Base-by-base conservation (phyloP, 208 protist genomes). In the Leishmania mexicana region DNA sequence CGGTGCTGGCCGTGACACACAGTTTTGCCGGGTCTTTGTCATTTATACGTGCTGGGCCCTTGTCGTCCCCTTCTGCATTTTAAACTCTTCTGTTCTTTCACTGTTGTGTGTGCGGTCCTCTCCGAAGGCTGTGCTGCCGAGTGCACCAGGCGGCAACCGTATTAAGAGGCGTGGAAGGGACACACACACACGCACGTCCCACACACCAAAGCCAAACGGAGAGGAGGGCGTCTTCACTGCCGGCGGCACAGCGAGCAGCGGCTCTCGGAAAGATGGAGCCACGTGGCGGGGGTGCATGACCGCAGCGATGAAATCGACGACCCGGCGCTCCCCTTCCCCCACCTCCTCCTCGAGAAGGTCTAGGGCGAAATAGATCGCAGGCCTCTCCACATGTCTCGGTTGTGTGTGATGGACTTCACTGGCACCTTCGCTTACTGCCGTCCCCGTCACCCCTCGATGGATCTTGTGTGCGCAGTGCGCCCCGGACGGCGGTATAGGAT, bases 381-480 rank as follows among this genome's bases (percentile, higher is more conserved):
- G 42, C 24, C 19, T 51, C 42, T 24, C 42, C 28, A 53, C 24
- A 28, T 28, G 21, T 74, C 17, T 2, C 45, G 21, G 49, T 53
- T 53, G 49, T 31, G 24, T 2, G 4, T 21, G 45, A 28, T 8
- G 70, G 28, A 53, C 70, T 53, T 74, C 45, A 31, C 2, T 54
- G 24, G 35, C 13, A 13, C 4, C 28, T 35, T 74, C 24, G 47
- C 21, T 53, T 19, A 13, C 15, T 74, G 70, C 13, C 13, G 45
- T n/a, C 28, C 17, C 13, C 24, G 2, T 74, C 40, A 17, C 31
- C 5, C 11, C 8, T 54, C 68, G 21, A 73, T 35, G 38, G 35
- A 80, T 62, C n/a, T n/a, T 71, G 8, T 40, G 38, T 73, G 35
- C 8, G 68, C 45, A 24, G 35, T 75, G 78, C 76, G 11, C 24